Percentiles rank a stretch among this genome's conserved stretches.
phyloP scores from a whole-genome alignment of 2,329 filamentous ascomycete genomes.

The Pseudocercospora cruenta region DNA sequence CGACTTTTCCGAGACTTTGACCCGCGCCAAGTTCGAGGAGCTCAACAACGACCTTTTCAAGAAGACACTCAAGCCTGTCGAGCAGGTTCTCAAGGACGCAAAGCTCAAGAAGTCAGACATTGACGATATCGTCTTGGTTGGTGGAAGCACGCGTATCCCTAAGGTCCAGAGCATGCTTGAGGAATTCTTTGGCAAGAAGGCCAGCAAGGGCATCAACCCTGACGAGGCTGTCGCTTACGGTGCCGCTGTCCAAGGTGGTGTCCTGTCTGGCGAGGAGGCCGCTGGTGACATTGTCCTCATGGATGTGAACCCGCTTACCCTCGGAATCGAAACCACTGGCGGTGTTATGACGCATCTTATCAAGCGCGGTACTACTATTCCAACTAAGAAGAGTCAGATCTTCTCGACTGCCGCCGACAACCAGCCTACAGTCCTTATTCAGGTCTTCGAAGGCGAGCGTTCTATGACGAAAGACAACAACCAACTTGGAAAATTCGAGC shows the following conservation, averaged over 20 bases:
- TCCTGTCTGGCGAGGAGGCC: slow-evolving; percentile 80
- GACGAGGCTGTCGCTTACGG: slow-evolving; percentile 98
- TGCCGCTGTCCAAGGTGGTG: slow-evolving; percentile 95
- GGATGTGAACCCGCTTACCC: slow-evolving; percentile 92
- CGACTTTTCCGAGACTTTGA: slow-evolving; percentile 97
- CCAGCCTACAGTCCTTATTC: slow-evolving; percentile 98
- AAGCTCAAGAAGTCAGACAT: slow-evolving; percentile 96
- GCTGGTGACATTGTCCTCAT: slow-evolving; percentile 94
- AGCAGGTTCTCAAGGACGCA: slow-evolving; percentile 97
- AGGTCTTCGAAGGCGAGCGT: slow-evolving; percentile 98
- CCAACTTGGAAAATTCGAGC: slow-evolving; percentile 95
- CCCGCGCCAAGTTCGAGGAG: slow-evolving; percentile 98
- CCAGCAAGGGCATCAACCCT: slow-evolving; percentile 98
- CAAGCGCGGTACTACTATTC: slow-evolving; percentile 98
- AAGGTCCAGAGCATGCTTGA: slow-evolving; percentile 95
- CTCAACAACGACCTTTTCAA: slow-evolving; percentile 99
- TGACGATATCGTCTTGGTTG: slow-evolving; percentile 95
- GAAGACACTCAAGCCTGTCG: slow-evolving; percentile 97
- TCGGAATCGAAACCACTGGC: slow-evolving; percentile 97
- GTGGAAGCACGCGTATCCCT: slow-evolving; percentile 98
- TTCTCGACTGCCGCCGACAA: slow-evolving; percentile 98
- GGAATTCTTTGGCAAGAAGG: slow-evolving; percentile 98
- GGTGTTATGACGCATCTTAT: slow-evolving; percentile 98
- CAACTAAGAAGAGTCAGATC: slow-evolving; percentile 98
- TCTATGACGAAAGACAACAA: slow-evolving; percentile 62